These are phyloP conservation scores for Suhomyces choctaworum DNA, from an alignment of 1,139 yeast genomes.

Conservation along the genomic window DNA sequence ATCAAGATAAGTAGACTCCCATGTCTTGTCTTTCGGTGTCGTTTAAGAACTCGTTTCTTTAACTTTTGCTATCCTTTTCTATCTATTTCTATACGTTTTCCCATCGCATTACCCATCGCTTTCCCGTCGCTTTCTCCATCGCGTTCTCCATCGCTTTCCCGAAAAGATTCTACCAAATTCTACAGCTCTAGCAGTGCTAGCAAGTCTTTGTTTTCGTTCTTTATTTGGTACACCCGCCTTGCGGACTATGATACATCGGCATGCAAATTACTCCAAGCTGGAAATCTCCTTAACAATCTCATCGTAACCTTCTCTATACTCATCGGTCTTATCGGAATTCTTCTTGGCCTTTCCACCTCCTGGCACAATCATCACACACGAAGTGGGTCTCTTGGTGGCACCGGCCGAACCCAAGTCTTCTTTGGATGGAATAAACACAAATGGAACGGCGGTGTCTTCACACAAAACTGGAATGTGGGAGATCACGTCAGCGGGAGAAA, in stretches of 20 bases:
- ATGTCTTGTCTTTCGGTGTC: too few relatives aligned
- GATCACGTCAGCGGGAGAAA: constrained; percentile 95
- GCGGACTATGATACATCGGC: constrained; percentile 9
- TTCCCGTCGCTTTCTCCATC: too few relatives aligned
- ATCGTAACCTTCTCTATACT: constrained; percentile 89
- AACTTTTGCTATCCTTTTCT: too few relatives aligned
- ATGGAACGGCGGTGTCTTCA: constrained; percentile 91
- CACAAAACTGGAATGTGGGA: constrained; percentile 97
- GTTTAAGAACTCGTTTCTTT: too few relatives aligned
- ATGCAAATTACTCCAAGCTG: constrained; percentile 26
- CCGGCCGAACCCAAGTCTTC: constrained; percentile 99
- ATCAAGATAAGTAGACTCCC: too few relatives aligned
- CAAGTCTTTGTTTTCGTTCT: not conserved
- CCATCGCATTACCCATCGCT: too few relatives aligned
- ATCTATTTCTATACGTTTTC: too few relatives aligned
- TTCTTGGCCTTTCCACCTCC: constrained; percentile 89
- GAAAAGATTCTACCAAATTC: not conserved
- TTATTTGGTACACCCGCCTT: constrained; percentile 7
- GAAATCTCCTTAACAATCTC: constrained; percentile 91
- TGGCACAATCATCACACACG: constrained; percentile 96
- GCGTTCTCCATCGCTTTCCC: not conserved
- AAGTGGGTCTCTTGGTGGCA: constrained; percentile 98
- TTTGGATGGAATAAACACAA: constrained; percentile 90
- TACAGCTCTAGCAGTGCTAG: too few relatives aligned
- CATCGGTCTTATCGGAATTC: constrained; percentile 77